A percentile compares a stretch with the other conserved stretches of the same genome.
These are phyloP conservation scores for Pichia kudriavzevii DNA, from an alignment of 1,139 yeast genomes.

Conservation along the genomic window DNA sequence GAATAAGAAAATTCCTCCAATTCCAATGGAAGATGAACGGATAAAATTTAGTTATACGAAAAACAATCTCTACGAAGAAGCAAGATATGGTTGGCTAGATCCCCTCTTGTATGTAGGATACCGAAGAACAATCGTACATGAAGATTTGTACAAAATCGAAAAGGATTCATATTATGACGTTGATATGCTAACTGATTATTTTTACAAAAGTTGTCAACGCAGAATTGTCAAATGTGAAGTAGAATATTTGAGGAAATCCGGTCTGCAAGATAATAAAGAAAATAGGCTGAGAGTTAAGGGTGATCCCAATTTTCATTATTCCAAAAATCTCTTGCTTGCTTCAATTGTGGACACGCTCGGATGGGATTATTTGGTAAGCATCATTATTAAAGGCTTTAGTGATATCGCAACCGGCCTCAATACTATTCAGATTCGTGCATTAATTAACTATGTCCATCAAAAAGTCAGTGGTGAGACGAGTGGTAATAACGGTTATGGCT, in stretches of 20 bases:
- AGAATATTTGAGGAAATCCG: slow-evolving; percentile 15
- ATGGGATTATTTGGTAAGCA: slow-evolving; percentile 25
- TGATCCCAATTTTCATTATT: slow-evolving; percentile 17
- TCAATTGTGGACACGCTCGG: slow-evolving; percentile 31
- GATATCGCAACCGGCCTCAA: slow-evolving; percentile 33
- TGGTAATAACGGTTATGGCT: slow-evolving; percentile 50
- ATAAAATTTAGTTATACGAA: slow-evolving; percentile 28
- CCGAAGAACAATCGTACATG: slow-evolving; percentile 35
- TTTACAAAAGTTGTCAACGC: slow-evolving; percentile 25
- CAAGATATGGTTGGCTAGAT: slow-evolving; percentile 36
- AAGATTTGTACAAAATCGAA: slow-evolving; percentile 33
- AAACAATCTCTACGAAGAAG: slow-evolving; percentile 30
- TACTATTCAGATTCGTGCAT: slow-evolving; percentile 40
- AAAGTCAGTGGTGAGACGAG: slow-evolving; percentile 24
- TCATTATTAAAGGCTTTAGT: slow-evolving; percentile 21
- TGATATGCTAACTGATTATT: slow-evolving; percentile 29
- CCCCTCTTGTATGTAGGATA: slow-evolving; percentile 38
- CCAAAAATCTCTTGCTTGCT: slow-evolving; percentile 11
- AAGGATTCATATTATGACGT: slow-evolving; percentile 18
- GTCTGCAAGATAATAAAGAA: slow-evolving; percentile 28
- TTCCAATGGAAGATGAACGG: slow-evolving; percentile 36
- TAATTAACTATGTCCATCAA: slow-evolving; percentile 40
- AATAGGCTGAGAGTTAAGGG: slow-evolving; percentile 15
- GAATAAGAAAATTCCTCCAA: slow-evolving; percentile 33
- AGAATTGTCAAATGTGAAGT: slow-evolving; percentile 24